Base-by-base conservation (phyloP, 139 green algal genomes). In the Bryopsis sp. region DNA sequence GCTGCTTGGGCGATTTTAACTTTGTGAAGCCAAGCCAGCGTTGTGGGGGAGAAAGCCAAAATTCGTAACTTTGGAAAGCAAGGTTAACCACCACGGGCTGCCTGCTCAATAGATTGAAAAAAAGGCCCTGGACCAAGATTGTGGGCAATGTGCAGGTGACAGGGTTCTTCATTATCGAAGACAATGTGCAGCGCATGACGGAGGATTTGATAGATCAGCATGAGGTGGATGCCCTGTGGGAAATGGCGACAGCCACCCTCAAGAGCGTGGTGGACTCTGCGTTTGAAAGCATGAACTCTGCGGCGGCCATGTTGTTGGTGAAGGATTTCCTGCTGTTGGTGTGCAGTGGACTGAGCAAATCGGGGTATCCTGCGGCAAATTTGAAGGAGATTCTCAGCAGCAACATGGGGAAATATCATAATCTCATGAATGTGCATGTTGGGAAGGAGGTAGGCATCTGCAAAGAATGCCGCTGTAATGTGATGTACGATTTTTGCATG, bases 121-220 rank as follows among this genome's bases (percentile, higher is more conserved):
- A n/a, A n/a, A n/a, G n/a, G n/a, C n/a, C n/a, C n/a, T n/a, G n/a
- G n/a, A n/a, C n/a, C n/a, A n/a, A 38, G 1, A 1, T n/a, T n/a
- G n/a, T n/a, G n/a, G n/a, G n/a, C n/a, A n/a, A n/a, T 8, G 2
- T 39, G 29, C 79, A 88, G 81, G 68, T 90, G 2, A 67, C 74
- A 24, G 86, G 86, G 1, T 93, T 88, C 73, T 93, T 93, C 66
- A 64, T 92, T 39, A 72, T 93, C 24, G 86, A 93, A 73, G 81
- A 86, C 4, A 74, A 75, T 3, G 82, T 93, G 46, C 57, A 73
- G 69, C 64, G 73, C 15, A 73, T 76, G 36, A 48, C 74, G 3
- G 70, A 76, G 36, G 72, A 65, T 36, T 59, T 84, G 58, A 59
- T 81, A 26, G 4, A 48, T 2, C 48, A 65, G 1, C 61, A 69